These are phyloP conservation scores for Maudiozyma serrabonitensis DNA, from an alignment of 805 yeast species.

Conservation along the genomic window DNA sequence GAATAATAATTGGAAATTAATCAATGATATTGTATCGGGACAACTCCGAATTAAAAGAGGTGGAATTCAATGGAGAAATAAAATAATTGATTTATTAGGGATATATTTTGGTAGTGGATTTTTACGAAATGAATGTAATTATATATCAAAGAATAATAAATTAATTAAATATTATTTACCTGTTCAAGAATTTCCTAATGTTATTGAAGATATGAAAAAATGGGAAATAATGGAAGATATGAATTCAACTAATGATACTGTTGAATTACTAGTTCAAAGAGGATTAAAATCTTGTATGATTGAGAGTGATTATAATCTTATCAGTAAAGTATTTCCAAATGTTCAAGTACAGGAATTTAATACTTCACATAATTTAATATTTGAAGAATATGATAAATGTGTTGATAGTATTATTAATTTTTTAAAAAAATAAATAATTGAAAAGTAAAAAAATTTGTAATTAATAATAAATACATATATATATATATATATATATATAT, in stretches of 20 bases:
- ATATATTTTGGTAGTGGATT: conserved; percentile 26
- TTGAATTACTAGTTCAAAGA: conserved; percentile 34
- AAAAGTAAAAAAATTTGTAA: not conserved
- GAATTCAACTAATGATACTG: conserved; percentile 12
- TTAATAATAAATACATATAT: not conserved
- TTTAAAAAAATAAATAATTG: conserved; percentile 7
- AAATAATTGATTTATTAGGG: conserved; percentile 14
- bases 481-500: not conserved
- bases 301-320: conserved; percentile 19
- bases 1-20: conserved; percentile 13
- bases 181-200: conserved; percentile 18
- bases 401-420: conserved; percentile 12
- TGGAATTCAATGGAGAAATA: conserved; percentile 16
- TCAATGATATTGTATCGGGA: conserved; percentile 14
- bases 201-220: conserved; percentile 14
- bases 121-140: conserved; percentile 14
- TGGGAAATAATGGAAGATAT: conserved; percentile 15
- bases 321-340: conserved; percentile 20
- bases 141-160: conserved; percentile 6
- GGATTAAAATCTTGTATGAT: conserved; percentile 38
- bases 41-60: conserved; percentile 16
- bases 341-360: conserved; percentile 18
- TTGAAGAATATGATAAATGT: conserved; percentile 20
- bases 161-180: conserved; percentile 17
- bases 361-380: conserved; percentile 25